A percentile compares a stretch with the other conserved stretches of the same genome.
These are phyloP conservation scores for Pythium rhizo-oryzae DNA, from an alignment of 352 stramenopile species.

Conservation along the genomic window DNA sequence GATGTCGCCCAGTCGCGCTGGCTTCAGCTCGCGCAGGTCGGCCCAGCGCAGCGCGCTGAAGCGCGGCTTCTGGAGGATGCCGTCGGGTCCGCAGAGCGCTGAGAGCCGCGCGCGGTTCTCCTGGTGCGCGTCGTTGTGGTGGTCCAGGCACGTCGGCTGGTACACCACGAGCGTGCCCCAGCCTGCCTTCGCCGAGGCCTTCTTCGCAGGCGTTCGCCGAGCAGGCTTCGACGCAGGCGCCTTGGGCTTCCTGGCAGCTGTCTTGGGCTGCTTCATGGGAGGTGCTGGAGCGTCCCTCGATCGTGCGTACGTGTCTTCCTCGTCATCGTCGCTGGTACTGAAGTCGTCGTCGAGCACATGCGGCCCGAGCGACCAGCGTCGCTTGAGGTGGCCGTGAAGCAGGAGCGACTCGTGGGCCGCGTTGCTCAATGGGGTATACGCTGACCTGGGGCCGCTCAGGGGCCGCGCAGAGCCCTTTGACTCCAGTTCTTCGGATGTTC, in stretches of 20 bases:
- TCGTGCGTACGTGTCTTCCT: constrained; percentile 27
- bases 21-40: constrained; percentile 54
- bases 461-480: not conserved
- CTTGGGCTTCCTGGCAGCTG: not conserved
- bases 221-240: constrained; percentile 12
- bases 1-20: constrained; percentile 58
- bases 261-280: constrained; percentile 47
- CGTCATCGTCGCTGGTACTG: constrained; percentile 13
- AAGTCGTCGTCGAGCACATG: constrained; percentile 25
- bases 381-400: constrained; percentile 6
- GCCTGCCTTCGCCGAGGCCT: constrained; percentile 16
- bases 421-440: constrained; percentile 8
- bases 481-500: not conserved
- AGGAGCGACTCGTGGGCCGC: constrained; percentile 15
- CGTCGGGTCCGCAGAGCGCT: constrained; percentile 57
- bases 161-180: constrained; percentile 61
- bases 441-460: not conserved
- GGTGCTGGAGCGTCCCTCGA: constrained; percentile 25
- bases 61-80: constrained; percentile 64
- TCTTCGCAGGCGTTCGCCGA: constrained; percentile 19
- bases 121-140: constrained; percentile 78
- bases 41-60: constrained; percentile 67
- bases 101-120: constrained; percentile 62
- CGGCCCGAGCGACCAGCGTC: not conserved
- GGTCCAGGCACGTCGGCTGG: constrained; percentile 69